Conservation (phyloP, 2,329 filamentous ascomycete genomes). For the Hymenotorrendiella dingleyae region DNA sequence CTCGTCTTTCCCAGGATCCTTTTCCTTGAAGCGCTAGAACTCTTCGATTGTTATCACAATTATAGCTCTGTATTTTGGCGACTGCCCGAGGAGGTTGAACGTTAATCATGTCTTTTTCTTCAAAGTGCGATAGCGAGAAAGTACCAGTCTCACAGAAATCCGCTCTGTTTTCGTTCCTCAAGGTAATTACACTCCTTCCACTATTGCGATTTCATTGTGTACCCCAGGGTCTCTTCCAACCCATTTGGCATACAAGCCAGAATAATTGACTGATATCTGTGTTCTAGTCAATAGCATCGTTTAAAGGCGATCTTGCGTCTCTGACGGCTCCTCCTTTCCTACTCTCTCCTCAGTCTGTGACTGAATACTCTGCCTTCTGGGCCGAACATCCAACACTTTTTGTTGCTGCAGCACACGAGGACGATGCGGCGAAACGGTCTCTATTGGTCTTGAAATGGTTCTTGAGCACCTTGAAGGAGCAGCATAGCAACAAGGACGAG, state of each 20-base stretch:
- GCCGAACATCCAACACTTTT: constrained; percentile 72
- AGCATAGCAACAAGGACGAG: constrained; percentile 52
- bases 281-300: constrained; percentile 63
- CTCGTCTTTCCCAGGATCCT: no score
- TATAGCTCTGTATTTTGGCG: no score
- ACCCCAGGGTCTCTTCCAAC: no score
- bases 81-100: no score
- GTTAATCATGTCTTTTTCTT: constrained; percentile 3
- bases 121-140: constrained; percentile 17
- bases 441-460: constrained; percentile 92
- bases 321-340: constrained; percentile 81
- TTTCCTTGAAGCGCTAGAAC: no score
- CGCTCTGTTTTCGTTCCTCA: constrained; percentile 28
- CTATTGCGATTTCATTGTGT: no score
- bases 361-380: constrained; percentile 80
- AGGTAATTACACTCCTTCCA: constrained; percentile 20
- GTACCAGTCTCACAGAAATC: constrained; percentile 22
- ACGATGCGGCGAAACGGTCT: constrained; percentile 75
- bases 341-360: constrained; percentile 69
- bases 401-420: constrained; percentile 72
- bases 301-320: constrained; percentile 75
- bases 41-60: no score
- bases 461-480: constrained; percentile 84
- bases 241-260: no score
- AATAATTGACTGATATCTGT: background rate